A percentile compares a stretch with the other conserved stretches of the same genome.
These are phyloP conservation scores for Phytophthora idaei DNA, from an alignment of 352 stramenopile genomes.

Conservation along the genomic window DNA sequence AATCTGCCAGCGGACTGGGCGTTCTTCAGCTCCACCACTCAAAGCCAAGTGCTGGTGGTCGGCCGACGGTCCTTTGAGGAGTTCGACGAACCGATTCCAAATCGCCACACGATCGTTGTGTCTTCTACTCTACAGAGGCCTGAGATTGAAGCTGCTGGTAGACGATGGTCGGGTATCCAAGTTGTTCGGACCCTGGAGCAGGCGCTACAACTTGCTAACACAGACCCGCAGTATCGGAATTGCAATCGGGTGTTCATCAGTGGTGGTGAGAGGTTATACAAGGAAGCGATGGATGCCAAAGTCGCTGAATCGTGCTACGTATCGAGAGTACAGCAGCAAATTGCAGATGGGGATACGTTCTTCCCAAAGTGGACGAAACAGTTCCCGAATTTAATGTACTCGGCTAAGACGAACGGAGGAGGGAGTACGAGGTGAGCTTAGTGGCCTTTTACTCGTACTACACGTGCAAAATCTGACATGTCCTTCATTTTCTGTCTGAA, in stretches of 20 bases:
- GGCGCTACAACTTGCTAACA: slow-evolving; percentile 44
- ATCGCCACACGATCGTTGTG: slow-evolving; percentile 70
- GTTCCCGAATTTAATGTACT: slow-evolving; percentile 49
- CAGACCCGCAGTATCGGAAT: slow-evolving; percentile 38
- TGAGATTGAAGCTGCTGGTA: slow-evolving; percentile 3
- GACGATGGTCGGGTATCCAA: slow-evolving; percentile 29
- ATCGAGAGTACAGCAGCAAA: slow-evolving; percentile 56
- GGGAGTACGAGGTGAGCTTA: slow-evolving; percentile 29
- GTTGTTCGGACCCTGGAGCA: slow-evolving; percentile 49
- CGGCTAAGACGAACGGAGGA: slow-evolving; percentile 29
- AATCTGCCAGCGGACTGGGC: slow-evolving; percentile 66
- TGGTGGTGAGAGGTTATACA: slow-evolving; percentile 65
- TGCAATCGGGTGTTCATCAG: slow-evolving; percentile 64
- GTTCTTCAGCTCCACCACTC: slow-evolving; percentile 67
- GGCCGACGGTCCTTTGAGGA: slow-evolving; percentile 65
- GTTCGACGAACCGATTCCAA: slow-evolving; percentile 47
- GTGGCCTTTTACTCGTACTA: background rate
- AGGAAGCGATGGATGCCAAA: slow-evolving; percentile 51
- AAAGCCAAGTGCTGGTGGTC: slow-evolving; percentile 64
- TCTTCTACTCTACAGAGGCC: slow-evolving; percentile 22
- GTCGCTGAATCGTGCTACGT: slow-evolving; percentile 65
- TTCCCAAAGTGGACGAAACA: slow-evolving; percentile 57
- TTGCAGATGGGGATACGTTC: slow-evolving; percentile 58
- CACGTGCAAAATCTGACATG: background rate
- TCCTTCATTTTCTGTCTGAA: background rate